Conservation (phyloP, 345 rosid species). For the Euphorbia tirucalli region DNA sequence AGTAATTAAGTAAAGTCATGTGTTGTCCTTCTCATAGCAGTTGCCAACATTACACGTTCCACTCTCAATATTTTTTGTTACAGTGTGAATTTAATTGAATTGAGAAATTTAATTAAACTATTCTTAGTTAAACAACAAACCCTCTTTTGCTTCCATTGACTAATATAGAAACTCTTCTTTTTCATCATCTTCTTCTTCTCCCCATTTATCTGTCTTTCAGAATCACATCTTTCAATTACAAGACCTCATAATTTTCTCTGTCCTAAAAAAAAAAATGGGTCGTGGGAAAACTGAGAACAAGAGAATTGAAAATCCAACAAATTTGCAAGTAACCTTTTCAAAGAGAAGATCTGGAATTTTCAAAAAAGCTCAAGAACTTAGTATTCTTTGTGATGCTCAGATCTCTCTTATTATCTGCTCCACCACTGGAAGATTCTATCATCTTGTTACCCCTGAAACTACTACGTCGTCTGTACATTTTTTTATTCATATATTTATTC, state of each 20-base stretch:
- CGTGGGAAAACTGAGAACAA: constrained; percentile 63
- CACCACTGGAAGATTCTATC: constrained; percentile 40
- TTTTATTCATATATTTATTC: not conserved
- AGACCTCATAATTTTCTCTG: not conserved
- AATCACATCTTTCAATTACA: not conserved
- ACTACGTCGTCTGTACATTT: constrained; percentile 42
- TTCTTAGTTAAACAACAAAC: constrained; percentile 28
- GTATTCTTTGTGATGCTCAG: constrained; percentile 67
- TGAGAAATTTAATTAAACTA: constrained; percentile 1
- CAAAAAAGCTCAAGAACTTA: constrained; percentile 67
- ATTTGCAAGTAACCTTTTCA: constrained; percentile 65
- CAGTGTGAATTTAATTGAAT: too few relatives aligned
- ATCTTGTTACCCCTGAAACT: constrained; percentile 42
- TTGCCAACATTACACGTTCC: too few relatives aligned
- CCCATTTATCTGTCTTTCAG: constrained; percentile 4
- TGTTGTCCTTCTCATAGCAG: too few relatives aligned
- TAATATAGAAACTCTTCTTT: constrained; percentile 20
- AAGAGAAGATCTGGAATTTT: constrained; percentile 55
- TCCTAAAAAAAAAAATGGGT: constrained; percentile 34
- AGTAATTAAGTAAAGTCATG: too few relatives aligned
- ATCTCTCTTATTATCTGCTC: constrained; percentile 63
- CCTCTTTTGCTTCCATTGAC: constrained; percentile 27
- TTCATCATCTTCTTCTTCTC: not conserved
- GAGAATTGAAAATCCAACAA: constrained; percentile 60
- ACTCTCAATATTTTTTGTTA: too few relatives aligned